Evolutionary conservation across 1,284 basidiomycete species (phyloP).

Genomic region (Ustilago shanxiensis): DNA sequence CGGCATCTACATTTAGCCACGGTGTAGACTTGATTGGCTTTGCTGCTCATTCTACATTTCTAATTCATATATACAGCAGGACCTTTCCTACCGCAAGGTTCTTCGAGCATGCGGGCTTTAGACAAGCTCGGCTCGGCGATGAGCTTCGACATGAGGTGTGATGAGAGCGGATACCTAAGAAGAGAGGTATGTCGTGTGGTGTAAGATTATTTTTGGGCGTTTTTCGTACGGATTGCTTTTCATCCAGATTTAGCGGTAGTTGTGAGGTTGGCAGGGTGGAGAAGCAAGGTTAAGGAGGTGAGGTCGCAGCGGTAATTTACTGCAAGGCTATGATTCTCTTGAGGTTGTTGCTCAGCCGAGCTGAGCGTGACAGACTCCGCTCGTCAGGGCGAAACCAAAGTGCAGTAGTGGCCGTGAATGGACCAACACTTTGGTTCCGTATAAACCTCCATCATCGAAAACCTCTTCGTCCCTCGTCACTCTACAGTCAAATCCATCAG

Average conservation of each 20-base stretch:
- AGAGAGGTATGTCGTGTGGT: neutral
- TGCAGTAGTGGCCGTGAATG: conserved; percentile 14
- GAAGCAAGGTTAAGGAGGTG: conserved; percentile 16
- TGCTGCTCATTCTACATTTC: neutral
- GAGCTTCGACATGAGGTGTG: neutral
- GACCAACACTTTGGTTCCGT: conserved; percentile 19
- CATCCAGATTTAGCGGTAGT: neutral
- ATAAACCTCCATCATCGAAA: neutral
- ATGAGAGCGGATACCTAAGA: no score
- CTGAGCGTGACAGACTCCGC: conserved; percentile 12
- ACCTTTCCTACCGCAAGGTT: no score
- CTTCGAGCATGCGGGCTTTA: no score
- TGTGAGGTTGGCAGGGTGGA: conserved; percentile 1
- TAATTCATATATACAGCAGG: conserved; percentile 1
- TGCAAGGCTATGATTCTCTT: neutral
- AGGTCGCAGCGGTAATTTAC: no score
- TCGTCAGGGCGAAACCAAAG: neutral
- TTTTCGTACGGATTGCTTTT: conserved; percentile 18
- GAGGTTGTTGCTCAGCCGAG: conserved; percentile 25
- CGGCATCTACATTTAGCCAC: conserved; percentile 48
- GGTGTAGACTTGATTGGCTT: neutral
- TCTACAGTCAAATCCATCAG: neutral
- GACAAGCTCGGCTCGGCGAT: no score
- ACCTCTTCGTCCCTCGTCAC: conserved; percentile 4
- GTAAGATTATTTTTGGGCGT: conserved; percentile 1